phyloP scores from a whole-genome alignment of 23 red algal genomes.

The Gracilariopsis chorda region DNA sequence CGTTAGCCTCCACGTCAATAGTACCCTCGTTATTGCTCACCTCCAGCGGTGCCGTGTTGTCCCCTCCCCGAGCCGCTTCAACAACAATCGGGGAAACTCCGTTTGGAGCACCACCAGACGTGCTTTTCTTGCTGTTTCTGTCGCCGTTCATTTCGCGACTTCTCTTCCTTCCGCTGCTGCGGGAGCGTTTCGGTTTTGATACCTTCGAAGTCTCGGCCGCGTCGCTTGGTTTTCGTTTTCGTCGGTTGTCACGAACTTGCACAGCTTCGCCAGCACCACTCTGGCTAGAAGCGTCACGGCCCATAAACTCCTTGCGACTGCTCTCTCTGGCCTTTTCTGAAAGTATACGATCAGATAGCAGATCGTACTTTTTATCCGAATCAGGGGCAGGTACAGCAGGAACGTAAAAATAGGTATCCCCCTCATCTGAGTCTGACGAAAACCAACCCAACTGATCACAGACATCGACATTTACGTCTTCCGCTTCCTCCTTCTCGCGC shows the following conservation, averaged over 20 bases:
- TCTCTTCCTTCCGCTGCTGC: neutral
- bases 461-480: conserved; percentile 49
- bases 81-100: neutral
- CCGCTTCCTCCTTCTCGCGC: conserved; percentile 23
- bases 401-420: conserved; percentile 56
- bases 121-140: neutral
- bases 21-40: no score
- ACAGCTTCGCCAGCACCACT: neutral
- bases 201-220: neutral
- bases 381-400: conserved; percentile 26
- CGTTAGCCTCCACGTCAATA: no score
- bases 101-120: neutral
- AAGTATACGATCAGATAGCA: conserved; percentile 15
- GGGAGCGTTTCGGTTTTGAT: neutral
- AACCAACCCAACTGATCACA: conserved; percentile 44
- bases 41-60: no score
- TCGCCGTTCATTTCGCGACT: neutral
- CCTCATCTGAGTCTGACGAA: conserved; percentile 59
- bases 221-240: neutral
- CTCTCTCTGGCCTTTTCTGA: neutral
- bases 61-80: neutral
- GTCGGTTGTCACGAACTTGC: neutral
- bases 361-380: neutral
- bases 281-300: no score
- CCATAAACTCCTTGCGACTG: no score